Percentiles rank a stretch among this genome's conserved stretches.
phyloP scores from a whole-genome alignment of 495 filamentous ascomycete genomes.

The Chaetomium fimeti region DNA sequence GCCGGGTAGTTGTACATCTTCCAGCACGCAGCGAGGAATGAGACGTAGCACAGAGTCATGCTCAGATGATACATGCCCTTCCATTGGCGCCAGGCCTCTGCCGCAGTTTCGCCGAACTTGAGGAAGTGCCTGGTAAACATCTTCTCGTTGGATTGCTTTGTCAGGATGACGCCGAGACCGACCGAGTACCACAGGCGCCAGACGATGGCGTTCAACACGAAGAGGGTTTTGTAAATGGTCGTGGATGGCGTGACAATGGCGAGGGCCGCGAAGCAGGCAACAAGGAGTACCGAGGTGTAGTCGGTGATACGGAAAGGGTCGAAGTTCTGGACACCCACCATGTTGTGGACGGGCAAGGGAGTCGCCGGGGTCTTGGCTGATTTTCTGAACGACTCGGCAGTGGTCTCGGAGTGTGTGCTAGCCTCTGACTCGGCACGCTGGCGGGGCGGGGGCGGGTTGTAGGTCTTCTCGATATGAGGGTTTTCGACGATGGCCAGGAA shows the following conservation, averaged over 20 bases:
- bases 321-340: slow-evolving; percentile 76
- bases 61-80: slow-evolving; percentile 93
- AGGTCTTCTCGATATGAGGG: slow-evolving; percentile 97
- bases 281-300: slow-evolving; percentile 69
- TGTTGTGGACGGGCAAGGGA: slow-evolving; percentile 71
- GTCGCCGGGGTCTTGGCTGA: slow-evolving; percentile 22
- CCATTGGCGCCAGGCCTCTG: slow-evolving; percentile 97
- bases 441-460: slow-evolving; percentile 83
- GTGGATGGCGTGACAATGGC: slow-evolving; percentile 77
- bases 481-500: slow-evolving; percentile 91
- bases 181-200: slow-evolving; percentile 93
- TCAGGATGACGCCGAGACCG: slow-evolving; percentile 81
- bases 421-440: slow-evolving; percentile 48
- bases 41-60: slow-evolving; percentile 81
- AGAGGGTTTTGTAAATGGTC: slow-evolving; percentile 66
- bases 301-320: slow-evolving; percentile 87
- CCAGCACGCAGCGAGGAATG: slow-evolving; percentile 88
- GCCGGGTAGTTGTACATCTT: slow-evolving; percentile 88
- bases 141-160: slow-evolving; percentile 82
- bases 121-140: slow-evolving; percentile 95
- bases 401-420: slow-evolving; percentile 33
- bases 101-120: slow-evolving; percentile 86
- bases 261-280: slow-evolving; percentile 68
- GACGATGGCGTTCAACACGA: slow-evolving; percentile 71
- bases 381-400: slow-evolving; percentile 25